phyloP scores from a whole-genome alignment of 805 yeast genomes.

The Kazachstania africana region DNA sequence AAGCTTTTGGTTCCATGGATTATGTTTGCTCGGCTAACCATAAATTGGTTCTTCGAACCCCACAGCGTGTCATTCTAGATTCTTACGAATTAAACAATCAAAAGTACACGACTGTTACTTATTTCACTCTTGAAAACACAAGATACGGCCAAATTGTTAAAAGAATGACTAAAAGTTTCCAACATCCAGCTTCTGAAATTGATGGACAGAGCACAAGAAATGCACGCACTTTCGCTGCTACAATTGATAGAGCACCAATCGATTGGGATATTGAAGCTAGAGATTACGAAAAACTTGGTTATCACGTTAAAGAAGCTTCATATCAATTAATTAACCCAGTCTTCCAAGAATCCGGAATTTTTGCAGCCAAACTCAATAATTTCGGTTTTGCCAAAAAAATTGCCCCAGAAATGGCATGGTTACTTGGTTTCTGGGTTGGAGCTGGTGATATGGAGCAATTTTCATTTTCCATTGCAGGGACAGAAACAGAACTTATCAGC shows the following conservation, averaged over 20 bases:
- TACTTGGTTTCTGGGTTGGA: slow-evolving; percentile 32
- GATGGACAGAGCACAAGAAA: slow-evolving; percentile 6
- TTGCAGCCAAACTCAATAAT: slow-evolving; percentile 12
- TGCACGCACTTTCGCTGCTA: slow-evolving; percentile 17
- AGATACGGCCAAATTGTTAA: slow-evolving; percentile 4
- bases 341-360: slow-evolving; percentile 18
- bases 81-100: slow-evolving; percentile 6
- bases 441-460: slow-evolving; percentile 12
- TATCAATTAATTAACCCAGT: slow-evolving; percentile 29
- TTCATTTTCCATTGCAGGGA: slow-evolving; percentile 15
- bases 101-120: slow-evolving; percentile 14
- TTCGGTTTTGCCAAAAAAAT: slow-evolving; percentile 10
- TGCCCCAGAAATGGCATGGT: slow-evolving; percentile 21
- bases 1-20: slow-evolving; percentile 3
- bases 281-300: slow-evolving; percentile 19
- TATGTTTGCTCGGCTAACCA: slow-evolving; percentile 29
- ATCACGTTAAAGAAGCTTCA: slow-evolving; percentile 23
- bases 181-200: slow-evolving; percentile 7
- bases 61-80: slow-evolving; percentile 2
- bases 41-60: slow-evolving; percentile 28
- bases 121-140: slow-evolving; percentile 11
- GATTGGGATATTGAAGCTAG: slow-evolving; percentile 34
- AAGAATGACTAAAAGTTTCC: slow-evolving; percentile 1
- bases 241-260: slow-evolving; percentile 11
- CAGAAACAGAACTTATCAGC: slow-evolving; percentile 11